Base-by-base conservation (phyloP, 2,329 filamentous ascomycete species). In the Trichoderma pleuroti region DNA sequence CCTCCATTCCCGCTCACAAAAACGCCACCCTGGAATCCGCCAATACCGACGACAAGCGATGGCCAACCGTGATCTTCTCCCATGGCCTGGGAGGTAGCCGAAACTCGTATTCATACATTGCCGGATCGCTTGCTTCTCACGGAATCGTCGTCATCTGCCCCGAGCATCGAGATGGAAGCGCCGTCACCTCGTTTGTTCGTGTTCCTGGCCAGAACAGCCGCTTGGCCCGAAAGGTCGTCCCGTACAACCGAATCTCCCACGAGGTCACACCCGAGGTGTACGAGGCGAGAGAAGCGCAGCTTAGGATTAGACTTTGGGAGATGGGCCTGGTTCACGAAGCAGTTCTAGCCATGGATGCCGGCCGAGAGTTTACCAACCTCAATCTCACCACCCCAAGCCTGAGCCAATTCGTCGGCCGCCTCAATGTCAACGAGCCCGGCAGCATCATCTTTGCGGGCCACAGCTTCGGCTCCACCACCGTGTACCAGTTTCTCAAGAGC, bases 21-120 rank as follows among this genome's bases (percentile, higher is more conserved):
- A 92, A 94, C 77, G 92, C 92, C 12, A 84, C 86, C 7, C 80
- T 94, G 9, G 85, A 90, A 77, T 72, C 83, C 71, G 76, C 88
- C 71, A 76, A 82, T 12, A 81, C 83, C 4, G 76, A 82, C 5
- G 81, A 82, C 71, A 82, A 84, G 70, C 84, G 88, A 82, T 96
- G 92, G 91, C 93, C 93, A 0, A 91, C 93, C 0, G 90, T 93
- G 83, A 84, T 97, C 73, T 97, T 97, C 81, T 96, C 93, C 1
- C 93, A 97, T 77, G 93, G 93, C 1, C 84, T 97, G 1, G 93
- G 92, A 46, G 93, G 93, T 46, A 91, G 88, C 72, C 87, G 92
- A 74, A 96, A 96, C 76, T 89, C 92, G 12, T 97, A 97, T 82
- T 95, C 92, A n/a, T 91, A 94, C 76, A 82, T 97, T 28, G 91